Conservation (phyloP, 345 rosid species). For the Turnera subulata region DNA sequence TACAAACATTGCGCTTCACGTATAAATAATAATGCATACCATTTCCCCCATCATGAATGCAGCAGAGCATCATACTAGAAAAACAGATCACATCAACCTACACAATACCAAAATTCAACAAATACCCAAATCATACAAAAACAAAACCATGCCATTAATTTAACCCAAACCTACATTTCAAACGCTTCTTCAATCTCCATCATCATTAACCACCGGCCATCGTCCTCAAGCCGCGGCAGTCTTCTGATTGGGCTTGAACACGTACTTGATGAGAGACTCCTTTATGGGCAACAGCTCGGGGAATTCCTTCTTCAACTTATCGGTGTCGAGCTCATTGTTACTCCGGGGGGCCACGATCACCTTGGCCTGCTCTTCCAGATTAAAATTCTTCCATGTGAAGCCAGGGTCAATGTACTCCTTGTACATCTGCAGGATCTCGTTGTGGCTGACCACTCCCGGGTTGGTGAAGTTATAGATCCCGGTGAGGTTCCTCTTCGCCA, state of each 20-base stretch:
- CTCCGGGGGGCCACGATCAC: slow-evolving; percentile 88
- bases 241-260: slow-evolving; percentile 78
- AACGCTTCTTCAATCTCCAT: too few species aligned
- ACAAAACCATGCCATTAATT: slow-evolving; percentile 4
- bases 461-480: slow-evolving; percentile 90
- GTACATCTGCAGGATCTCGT: slow-evolving; percentile 87
- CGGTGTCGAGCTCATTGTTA: slow-evolving; percentile 84
- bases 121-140: slow-evolving; percentile 15
- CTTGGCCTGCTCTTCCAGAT: slow-evolving; percentile 82
- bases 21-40: slow-evolving; percentile 19
- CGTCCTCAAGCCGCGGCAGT: slow-evolving; percentile 31
- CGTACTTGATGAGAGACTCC: slow-evolving; percentile 71
- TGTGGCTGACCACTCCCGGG: slow-evolving; percentile 90
- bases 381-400: slow-evolving; percentile 86
- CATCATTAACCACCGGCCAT: too few species aligned
- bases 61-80: too few species aligned
- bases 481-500: slow-evolving; percentile 93
- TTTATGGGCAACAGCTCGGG: slow-evolving; percentile 79
- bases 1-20: slow-evolving; percentile 24
- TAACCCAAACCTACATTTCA: slow-evolving; percentile 11
- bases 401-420: slow-evolving; percentile 53
- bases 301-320: slow-evolving; percentile 72
- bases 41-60: slow-evolving; percentile 1
- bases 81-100: slow-evolving; percentile 17
- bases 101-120: slow-evolving; percentile 20